Evolutionary conservation across 768 basidiomycete genomes (phyloP).

Genomic region (Pleurotus eryngii): DNA sequence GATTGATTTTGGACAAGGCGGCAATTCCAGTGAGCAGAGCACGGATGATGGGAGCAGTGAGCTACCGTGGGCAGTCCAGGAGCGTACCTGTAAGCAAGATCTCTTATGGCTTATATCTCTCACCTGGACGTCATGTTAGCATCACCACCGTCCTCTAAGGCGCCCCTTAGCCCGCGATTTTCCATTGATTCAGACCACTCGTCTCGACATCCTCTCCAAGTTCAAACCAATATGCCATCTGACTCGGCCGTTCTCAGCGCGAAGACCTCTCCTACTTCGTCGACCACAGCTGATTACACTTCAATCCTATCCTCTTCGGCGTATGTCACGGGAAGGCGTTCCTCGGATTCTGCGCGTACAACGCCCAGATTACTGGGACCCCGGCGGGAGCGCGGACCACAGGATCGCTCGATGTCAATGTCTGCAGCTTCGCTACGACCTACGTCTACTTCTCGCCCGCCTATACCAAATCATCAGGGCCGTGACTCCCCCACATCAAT

Average conservation of each 20-base stretch:
- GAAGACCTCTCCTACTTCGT: conserved; percentile 40
- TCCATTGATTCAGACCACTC: conserved; percentile 32
- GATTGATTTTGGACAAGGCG: conserved; percentile 45
- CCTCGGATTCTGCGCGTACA: conserved; percentile 68
- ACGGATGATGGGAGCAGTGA: conserved; percentile 52
- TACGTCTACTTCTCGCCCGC: conserved; percentile 36
- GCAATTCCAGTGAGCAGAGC: conserved; percentile 36
- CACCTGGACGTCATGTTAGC: conserved; percentile 18
- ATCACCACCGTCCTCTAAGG: conserved; percentile 9
- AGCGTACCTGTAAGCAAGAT: conserved; percentile 39
- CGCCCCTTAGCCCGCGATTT: conserved; percentile 26
- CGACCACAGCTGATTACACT: conserved; percentile 21
- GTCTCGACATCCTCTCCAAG: conserved; percentile 48
- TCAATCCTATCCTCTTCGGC: conserved; percentile 8
- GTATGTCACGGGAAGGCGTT: conserved; percentile 43
- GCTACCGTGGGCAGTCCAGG: conserved; percentile 53
- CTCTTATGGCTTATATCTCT: conserved; percentile 14
- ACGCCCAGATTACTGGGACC: conserved; percentile 46
- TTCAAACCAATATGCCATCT: conserved; percentile 45
- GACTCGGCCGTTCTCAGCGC: conserved; percentile 39
- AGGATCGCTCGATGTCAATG: conserved; percentile 78
- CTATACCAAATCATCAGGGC: conserved; percentile 33
- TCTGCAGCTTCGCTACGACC: conserved; percentile 55
- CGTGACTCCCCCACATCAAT: conserved; percentile 37
- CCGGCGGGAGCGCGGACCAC: conserved; percentile 56